Conservation (phyloP, 345 rosid genomes). For the Anastatica hierochuntica region DNA sequence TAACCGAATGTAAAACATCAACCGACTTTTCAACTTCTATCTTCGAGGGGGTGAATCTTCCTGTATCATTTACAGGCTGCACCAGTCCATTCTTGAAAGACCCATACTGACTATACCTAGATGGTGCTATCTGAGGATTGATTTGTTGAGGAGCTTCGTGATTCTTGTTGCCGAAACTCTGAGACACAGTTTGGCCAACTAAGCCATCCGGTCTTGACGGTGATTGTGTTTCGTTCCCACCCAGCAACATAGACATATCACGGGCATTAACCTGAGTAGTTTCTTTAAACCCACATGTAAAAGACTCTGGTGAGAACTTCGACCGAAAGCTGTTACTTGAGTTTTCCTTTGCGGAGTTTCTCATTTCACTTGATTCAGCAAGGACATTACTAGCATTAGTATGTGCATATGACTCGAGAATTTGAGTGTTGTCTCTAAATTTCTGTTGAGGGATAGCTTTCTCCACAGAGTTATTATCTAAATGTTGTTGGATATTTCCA, state of each 20-base stretch:
- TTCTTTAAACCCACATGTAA: neutral
- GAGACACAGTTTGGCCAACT: constrained; percentile 30
- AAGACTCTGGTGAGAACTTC: constrained; percentile 3
- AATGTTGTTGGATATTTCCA: constrained; percentile 35
- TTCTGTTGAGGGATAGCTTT: too few species aligned
- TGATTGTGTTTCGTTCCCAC: constrained; percentile 37
- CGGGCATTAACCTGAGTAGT: constrained; percentile 25
- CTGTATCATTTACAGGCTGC: constrained; percentile 35
- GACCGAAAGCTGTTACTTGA: neutral
- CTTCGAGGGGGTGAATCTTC: constrained; percentile 27
- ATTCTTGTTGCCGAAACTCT: constrained; percentile 27
- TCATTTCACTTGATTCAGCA: constrained; percentile 35
- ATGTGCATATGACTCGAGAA: constrained; percentile 38
- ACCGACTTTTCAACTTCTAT: constrained; percentile 35
- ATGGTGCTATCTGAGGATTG: constrained; percentile 67
- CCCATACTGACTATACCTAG: constrained; percentile 70
- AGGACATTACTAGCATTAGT: too few species aligned
- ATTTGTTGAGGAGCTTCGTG: constrained; percentile 37
- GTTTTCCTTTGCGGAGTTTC: neutral
- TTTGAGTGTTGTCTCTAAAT: constrained; percentile 35
- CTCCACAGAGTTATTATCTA: constrained; percentile 38
- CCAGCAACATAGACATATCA: constrained; percentile 32
- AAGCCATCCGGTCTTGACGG: constrained; percentile 31
- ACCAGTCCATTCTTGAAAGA: constrained; percentile 59
- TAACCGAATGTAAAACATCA: constrained; percentile 29